Conservation (phyloP, 1,284 basidiomycete species). For the Naganishia sp. region DNA sequence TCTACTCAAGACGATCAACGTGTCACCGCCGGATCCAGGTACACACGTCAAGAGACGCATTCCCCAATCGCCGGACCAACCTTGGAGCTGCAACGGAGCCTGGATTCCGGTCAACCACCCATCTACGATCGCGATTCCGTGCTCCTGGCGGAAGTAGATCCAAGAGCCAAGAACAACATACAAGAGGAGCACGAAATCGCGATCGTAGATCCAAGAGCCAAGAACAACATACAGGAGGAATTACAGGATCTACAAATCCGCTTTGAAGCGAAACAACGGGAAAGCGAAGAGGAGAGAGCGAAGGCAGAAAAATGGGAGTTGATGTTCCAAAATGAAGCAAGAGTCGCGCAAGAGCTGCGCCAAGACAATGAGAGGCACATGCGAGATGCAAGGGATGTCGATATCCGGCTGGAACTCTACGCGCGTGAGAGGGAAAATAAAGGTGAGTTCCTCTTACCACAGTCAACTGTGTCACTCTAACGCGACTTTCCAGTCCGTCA, state of each 20-base stretch:
- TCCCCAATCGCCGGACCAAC: too few relatives aligned
- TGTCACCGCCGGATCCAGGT: too few relatives aligned
- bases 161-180: not conserved
- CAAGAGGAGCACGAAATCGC: too few relatives aligned
- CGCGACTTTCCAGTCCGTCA: not conserved
- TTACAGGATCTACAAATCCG: constrained; percentile 13
- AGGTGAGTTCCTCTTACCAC: not conserved
- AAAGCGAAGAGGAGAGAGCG: constrained; percentile 3
- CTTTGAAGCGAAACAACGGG: constrained; percentile 7
- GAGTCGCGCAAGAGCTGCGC: not conserved
- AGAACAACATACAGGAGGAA: constrained; percentile 1
- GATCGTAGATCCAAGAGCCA: too few relatives aligned
- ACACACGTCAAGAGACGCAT: too few relatives aligned
- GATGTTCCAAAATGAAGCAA: not conserved
- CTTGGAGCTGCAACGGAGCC: too few relatives aligned
- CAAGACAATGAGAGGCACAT: constrained; percentile 4
- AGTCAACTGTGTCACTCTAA: not conserved
- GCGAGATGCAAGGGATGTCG: constrained; percentile 12
- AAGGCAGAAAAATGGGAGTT: constrained; percentile 4
- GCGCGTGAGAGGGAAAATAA: constrained; percentile 20
- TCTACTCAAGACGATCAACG: not conserved
- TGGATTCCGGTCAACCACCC: too few relatives aligned
- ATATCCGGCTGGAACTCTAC: constrained; percentile 15
- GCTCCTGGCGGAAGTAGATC: too few relatives aligned
- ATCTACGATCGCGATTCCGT: too few relatives aligned